These are phyloP conservation scores for Neurospora sp. DNA, from an alignment of 495 filamentous ascomycete genomes.

Conservation along the genomic window DNA sequence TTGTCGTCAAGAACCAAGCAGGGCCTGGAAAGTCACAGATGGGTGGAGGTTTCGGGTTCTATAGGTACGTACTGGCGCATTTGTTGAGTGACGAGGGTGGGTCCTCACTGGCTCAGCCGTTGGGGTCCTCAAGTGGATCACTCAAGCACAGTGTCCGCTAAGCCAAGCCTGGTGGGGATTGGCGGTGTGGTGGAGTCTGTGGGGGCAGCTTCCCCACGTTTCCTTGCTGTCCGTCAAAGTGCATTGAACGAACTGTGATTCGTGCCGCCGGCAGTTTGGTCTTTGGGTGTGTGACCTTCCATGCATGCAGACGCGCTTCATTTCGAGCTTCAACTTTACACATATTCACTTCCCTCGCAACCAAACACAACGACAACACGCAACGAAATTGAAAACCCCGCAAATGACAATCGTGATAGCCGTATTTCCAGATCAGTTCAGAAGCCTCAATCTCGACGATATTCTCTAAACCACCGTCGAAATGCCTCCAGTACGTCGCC, in stretches of 20 bases:
- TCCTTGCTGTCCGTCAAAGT: not conserved
- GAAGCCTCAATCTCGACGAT: not conserved
- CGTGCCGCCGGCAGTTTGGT: not conserved
- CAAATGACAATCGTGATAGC: not conserved
- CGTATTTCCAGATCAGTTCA: not conserved
- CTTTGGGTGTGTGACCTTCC: not conserved
- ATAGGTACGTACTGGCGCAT: not conserved
- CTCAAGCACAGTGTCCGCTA: not conserved
- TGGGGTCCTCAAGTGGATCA: not conserved
- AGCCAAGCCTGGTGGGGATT: not conserved
- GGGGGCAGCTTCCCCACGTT: not conserved
- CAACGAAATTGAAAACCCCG: not conserved
- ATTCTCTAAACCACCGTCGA: constrained; percentile 2
- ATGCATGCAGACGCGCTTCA: not conserved
- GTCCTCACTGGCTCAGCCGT: not conserved
- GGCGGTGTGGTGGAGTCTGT: not conserved
- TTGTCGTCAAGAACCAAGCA: not conserved
- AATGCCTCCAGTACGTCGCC: constrained; percentile 36
- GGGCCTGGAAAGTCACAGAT: not conserved
- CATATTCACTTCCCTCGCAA: not conserved
- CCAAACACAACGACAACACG: not conserved
- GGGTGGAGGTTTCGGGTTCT: not conserved
- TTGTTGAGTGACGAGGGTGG: not conserved
- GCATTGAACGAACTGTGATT: not conserved
- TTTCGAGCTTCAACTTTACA: not conserved